A percentile compares a stretch with the other conserved stretches of the same genome.
phyloP scores from a whole-genome alignment of 1,284 basidiomycete species.

The Cutaneotrichosporon sp. region DNA sequence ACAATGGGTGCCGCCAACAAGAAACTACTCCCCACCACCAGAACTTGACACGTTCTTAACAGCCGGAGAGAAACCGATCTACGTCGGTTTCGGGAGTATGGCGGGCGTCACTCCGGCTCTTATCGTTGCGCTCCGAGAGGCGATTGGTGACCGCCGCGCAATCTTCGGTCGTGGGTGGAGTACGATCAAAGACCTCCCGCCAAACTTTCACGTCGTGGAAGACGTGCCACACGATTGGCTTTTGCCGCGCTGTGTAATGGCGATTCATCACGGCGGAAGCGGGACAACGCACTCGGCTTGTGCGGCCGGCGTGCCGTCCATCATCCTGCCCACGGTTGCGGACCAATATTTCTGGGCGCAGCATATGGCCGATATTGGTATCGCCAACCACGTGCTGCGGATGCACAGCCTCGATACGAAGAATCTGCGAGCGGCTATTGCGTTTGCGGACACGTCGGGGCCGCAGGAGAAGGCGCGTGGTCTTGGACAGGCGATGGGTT shows the following conservation, averaged over 20 bases:
- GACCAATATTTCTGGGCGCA: slow-evolving; percentile 8
- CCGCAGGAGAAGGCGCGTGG: neutral
- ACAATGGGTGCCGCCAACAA: neutral
- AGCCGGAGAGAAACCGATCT: neutral
- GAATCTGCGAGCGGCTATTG: neutral
- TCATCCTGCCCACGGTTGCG: neutral
- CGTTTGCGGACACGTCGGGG: neutral
- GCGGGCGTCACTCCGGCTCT: neutral
- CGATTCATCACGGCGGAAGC: slow-evolving; percentile 5
- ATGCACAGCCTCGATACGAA: neutral
- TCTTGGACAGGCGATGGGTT: neutral
- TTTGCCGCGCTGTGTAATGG: slow-evolving; percentile 1
- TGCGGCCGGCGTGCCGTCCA: neutral
- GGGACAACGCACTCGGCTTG: slow-evolving; percentile 6
- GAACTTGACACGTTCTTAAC: neutral
- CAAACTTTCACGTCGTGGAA: neutral
- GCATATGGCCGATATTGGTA: neutral
- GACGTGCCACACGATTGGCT: slow-evolving; percentile 3
- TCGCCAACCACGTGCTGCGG: neutral
- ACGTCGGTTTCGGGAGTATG: slow-evolving; percentile 11
- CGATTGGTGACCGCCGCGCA: slow-evolving; percentile 4
- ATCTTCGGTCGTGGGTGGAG: slow-evolving; percentile 4
- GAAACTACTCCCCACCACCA: neutral
- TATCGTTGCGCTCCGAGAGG: neutral
- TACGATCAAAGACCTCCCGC: neutral